A percentile compares a stretch with the other conserved stretches of the same genome.
Evolutionary conservation across 2,329 filamentous ascomycete species (phyloP).

Genomic region (Dissoconium aciculare): DNA sequence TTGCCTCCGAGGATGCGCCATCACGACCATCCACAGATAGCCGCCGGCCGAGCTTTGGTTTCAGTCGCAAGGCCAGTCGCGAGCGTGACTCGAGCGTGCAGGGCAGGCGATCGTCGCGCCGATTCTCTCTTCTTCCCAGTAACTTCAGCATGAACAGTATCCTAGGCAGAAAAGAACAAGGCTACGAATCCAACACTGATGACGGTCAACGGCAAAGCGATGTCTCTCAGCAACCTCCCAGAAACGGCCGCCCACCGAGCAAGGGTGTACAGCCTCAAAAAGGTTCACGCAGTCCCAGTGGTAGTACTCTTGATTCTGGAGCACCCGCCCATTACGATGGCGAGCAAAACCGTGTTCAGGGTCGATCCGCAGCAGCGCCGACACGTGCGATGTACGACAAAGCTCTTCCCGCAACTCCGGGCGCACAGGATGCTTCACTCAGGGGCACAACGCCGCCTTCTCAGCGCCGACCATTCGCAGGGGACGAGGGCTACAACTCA

Average conservation of each 20-base stretch:
- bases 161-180: conserved; percentile 22
- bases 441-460: conserved; percentile 9
- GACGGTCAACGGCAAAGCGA: conserved; percentile 16
- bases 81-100: conserved; percentile 18
- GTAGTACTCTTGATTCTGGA: conserved; percentile 27
- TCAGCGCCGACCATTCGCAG: conserved; percentile 19
- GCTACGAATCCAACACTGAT: conserved; percentile 23
- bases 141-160: conserved; percentile 34
- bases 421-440: neutral
- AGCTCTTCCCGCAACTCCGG: conserved; percentile 16
- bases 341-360: conserved; percentile 15
- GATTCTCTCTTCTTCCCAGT: conserved; percentile 37
- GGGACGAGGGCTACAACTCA: conserved; percentile 21
- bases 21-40: conserved; percentile 34
- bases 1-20: conserved; percentile 44
- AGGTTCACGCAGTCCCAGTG: conserved; percentile 30
- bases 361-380: too few species aligned
- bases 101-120: conserved; percentile 28
- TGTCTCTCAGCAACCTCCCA: conserved; percentile 16
- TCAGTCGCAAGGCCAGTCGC: conserved; percentile 33
- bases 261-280: conserved; percentile 23
- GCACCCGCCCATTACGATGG: conserved; percentile 12
- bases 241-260: conserved; percentile 21
- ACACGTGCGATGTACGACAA: too few species aligned
- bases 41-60: conserved; percentile 36